Conservation (phyloP, 2,329 filamentous ascomycete genomes). For the Fusarium liriodendri region DNA sequence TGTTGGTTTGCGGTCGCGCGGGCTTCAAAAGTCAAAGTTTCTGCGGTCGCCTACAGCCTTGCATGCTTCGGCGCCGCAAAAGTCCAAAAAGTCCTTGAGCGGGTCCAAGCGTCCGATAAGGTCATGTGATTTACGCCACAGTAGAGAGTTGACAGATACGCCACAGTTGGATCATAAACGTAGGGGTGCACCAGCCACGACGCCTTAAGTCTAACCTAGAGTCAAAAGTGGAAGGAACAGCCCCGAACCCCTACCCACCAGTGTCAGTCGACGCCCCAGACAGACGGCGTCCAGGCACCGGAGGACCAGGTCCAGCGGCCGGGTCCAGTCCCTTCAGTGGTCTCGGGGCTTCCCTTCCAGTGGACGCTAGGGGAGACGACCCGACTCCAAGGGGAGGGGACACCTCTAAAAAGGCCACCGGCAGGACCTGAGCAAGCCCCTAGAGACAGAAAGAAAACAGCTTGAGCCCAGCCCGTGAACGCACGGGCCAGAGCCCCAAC, state of each 20-base stretch:
- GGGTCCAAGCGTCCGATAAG: slow-evolving; percentile 27
- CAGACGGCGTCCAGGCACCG: background rate
- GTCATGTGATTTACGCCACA: slow-evolving; percentile 42
- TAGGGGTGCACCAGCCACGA: slow-evolving; percentile 6
- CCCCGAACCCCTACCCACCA: slow-evolving; percentile 17
- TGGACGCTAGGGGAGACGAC: slow-evolving; percentile 36
- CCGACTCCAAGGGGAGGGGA: slow-evolving; percentile 31
- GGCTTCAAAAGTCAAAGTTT: background rate
- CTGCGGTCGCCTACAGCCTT: slow-evolving; percentile 38
- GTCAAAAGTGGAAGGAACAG: slow-evolving; percentile 16
- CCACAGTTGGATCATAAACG: background rate
- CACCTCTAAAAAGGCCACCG: slow-evolving; percentile 18
- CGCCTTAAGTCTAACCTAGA: background rate
- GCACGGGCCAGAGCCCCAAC: slow-evolving; percentile 39
- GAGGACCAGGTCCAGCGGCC: background rate
- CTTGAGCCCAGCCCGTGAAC: background rate
- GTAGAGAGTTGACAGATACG: background rate
- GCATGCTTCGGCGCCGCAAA: slow-evolving; percentile 42
- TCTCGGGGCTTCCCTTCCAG: slow-evolving; percentile 16
- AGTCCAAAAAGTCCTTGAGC: slow-evolving; percentile 31
- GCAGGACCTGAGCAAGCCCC: background rate
- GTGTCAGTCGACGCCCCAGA: background rate
- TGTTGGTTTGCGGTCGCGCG: background rate
- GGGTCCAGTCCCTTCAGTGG: slow-evolving; percentile 1
- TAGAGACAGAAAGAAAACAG: background rate